Percentiles rank a stretch among this genome's conserved stretches.
Evolutionary conservation across 1,139 yeast genomes (phyloP).

Genomic region (Diutina pseudorugosa): DNA sequence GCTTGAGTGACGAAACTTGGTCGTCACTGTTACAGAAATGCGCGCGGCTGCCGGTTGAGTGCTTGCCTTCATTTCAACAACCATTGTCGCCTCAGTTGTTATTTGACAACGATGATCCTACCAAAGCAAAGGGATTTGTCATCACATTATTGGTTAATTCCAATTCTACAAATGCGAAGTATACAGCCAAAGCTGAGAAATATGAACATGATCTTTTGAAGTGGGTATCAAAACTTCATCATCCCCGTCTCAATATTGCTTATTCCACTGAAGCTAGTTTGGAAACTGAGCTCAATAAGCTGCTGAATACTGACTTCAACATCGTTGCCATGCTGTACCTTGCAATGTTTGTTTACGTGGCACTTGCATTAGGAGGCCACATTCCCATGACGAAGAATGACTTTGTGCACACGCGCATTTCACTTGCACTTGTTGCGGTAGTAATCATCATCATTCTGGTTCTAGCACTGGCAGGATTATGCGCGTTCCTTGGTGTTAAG

Average conservation of each 20-base stretch:
- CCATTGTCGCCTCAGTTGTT: slow-evolving; percentile 65
- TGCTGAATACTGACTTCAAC: slow-evolving; percentile 66
- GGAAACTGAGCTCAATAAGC: slow-evolving; percentile 70
- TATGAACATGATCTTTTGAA: slow-evolving; percentile 60
- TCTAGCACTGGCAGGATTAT: slow-evolving; percentile 69
- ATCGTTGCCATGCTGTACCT: slow-evolving; percentile 66
- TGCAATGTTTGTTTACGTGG: slow-evolving; percentile 73
- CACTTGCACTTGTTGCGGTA: slow-evolving; percentile 74
- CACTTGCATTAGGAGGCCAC: slow-evolving; percentile 52
- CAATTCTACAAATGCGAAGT: slow-evolving; percentile 19
- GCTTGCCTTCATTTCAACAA: slow-evolving; percentile 84
- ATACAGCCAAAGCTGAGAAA: slow-evolving; percentile 29
- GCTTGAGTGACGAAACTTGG: slow-evolving; percentile 47
- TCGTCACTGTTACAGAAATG: slow-evolving; percentile 40
- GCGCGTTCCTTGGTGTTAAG: slow-evolving; percentile 61
- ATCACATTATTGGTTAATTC: slow-evolving; percentile 59
- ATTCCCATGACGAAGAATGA: slow-evolving; percentile 17
- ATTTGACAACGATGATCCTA: slow-evolving; percentile 40
- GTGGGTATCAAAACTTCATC: slow-evolving; percentile 35
- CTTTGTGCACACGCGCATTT: slow-evolving; percentile 53
- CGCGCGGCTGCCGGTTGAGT: slow-evolving; percentile 72
- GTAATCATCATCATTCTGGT: slow-evolving; percentile 72
- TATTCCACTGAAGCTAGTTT: slow-evolving; percentile 78
- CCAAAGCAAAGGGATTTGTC: slow-evolving; percentile 59
- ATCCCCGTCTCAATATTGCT: slow-evolving; percentile 47